Percentiles rank a stretch among this genome's conserved stretches.
Conservation (phyloP, 139 green algal genomes). For the Tetraselmis chui region DNA sequence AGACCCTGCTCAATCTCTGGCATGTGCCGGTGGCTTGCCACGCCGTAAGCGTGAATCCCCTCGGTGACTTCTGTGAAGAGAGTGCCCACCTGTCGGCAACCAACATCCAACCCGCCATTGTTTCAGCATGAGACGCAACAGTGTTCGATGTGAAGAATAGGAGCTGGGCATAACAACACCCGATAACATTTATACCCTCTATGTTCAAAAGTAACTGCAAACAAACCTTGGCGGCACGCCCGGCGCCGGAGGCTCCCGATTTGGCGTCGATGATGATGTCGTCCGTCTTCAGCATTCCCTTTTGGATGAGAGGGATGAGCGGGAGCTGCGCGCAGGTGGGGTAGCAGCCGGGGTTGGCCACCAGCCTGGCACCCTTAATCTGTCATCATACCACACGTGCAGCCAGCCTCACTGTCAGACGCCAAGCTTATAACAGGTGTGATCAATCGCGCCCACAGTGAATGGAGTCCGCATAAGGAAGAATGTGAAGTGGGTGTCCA, state of each 20-base stretch:
- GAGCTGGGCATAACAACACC: too few relatives aligned
- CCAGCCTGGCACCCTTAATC: conserved; percentile 67
- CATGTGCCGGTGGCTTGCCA: conserved; percentile 86
- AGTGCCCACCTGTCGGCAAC: background rate
- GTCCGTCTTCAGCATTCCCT: conserved; percentile 64
- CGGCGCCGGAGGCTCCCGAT: conserved; percentile 43
- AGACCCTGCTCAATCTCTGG: conserved; percentile 95
- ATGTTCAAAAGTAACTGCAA: too few relatives aligned
- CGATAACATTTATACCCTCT: too few relatives aligned
- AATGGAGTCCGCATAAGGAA: too few relatives aligned
- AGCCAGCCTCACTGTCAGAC: too few relatives aligned
- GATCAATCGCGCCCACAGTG: too few relatives aligned
- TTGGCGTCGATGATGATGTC: conserved; percentile 98
- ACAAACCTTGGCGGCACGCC: background rate
- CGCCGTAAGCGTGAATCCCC: conserved; percentile 67
- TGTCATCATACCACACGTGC: background rate
- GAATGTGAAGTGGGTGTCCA: conserved; percentile 16
- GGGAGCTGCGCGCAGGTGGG: conserved; percentile 82
- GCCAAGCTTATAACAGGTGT: too few relatives aligned
- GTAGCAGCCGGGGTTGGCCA: conserved; percentile 98
- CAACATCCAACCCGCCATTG: too few relatives aligned
- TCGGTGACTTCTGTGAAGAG: conserved; percentile 32
- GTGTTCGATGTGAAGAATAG: too few relatives aligned
- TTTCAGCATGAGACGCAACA: too few relatives aligned
- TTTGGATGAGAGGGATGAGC: conserved; percentile 69